A percentile compares a stretch with the other conserved stretches of the same genome.
Conservation (phyloP, 441 rosid genomes). For the Dalechampia spathulata region DNA sequence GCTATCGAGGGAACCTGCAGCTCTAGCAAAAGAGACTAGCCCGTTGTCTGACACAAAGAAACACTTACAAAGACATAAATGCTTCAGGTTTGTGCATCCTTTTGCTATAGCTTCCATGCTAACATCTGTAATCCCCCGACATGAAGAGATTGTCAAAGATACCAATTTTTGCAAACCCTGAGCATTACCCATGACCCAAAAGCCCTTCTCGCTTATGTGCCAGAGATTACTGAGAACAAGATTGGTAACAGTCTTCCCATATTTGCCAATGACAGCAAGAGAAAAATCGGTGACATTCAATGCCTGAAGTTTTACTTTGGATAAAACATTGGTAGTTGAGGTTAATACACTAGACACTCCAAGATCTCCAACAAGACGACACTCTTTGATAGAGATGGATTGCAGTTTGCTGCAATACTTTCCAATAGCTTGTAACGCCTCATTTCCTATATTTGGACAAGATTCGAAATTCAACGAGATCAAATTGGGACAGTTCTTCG, state of each 20-base stretch:
- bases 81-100: constrained; percentile 70
- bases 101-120: constrained; percentile 73
- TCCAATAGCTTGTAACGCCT: constrained; percentile 72
- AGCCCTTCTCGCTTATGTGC: constrained; percentile 84
- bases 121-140: constrained; percentile 75
- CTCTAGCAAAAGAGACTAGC: constrained; percentile 54
- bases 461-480: constrained; percentile 56
- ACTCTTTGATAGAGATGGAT: constrained; percentile 72
- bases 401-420: constrained; percentile 53
- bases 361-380: constrained; percentile 88
- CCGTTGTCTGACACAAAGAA: constrained; percentile 77
- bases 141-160: constrained; percentile 52
- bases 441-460: constrained; percentile 68
- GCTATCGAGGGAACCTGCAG: constrained; percentile 64
- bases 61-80: constrained; percentile 67
- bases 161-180: constrained; percentile 56
- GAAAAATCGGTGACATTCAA: constrained; percentile 77
- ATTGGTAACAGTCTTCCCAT: constrained; percentile 56
- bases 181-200: constrained; percentile 98
- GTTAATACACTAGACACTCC: constrained; percentile 74
- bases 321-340: constrained; percentile 47
- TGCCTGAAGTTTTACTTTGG: constrained; percentile 74
- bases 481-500: constrained; percentile 60
- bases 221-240: constrained; percentile 61
- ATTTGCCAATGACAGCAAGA: constrained; percentile 88